Conservation (phyloP, 805 yeast genomes). For the Nakazawaea siamensis region DNA sequence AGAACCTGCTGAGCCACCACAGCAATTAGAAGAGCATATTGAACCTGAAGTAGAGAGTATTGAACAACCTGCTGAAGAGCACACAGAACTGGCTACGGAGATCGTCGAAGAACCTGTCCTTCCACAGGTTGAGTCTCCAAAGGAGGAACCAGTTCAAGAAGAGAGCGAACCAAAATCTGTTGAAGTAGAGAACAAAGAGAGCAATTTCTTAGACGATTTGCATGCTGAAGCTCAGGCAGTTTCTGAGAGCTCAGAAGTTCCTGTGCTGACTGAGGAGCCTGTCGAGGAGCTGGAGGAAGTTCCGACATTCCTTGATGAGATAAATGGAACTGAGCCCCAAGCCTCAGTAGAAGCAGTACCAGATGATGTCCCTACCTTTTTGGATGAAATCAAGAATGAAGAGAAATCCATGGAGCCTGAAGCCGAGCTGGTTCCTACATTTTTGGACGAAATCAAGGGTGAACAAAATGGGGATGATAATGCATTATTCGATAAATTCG, state of each 20-base stretch:
- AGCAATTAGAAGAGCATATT: no score
- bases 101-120: no score
- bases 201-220: background rate
- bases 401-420: background rate
- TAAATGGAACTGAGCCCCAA: background rate
- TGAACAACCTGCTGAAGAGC: no score
- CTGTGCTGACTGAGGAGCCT: background rate
- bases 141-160: background rate
- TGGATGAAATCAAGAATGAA: background rate
- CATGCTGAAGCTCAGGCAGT: background rate
- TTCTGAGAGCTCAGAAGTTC: background rate
- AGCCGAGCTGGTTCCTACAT: background rate
- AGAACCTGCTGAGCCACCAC: no score
- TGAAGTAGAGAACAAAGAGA: background rate
- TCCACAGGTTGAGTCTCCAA: no score
- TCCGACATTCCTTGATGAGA: constrained; percentile 3
- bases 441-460: background rate
- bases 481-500: background rate
- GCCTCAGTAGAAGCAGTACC: background rate
- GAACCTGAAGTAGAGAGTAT: no score
- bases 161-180: background rate
- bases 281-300: constrained; percentile 1
- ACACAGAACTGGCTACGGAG: no score
- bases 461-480: background rate
- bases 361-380: constrained; percentile 1